phyloP scores from a whole-genome alignment of 768 basidiomycete species.

The Leccinellum rugosiceps region DNA sequence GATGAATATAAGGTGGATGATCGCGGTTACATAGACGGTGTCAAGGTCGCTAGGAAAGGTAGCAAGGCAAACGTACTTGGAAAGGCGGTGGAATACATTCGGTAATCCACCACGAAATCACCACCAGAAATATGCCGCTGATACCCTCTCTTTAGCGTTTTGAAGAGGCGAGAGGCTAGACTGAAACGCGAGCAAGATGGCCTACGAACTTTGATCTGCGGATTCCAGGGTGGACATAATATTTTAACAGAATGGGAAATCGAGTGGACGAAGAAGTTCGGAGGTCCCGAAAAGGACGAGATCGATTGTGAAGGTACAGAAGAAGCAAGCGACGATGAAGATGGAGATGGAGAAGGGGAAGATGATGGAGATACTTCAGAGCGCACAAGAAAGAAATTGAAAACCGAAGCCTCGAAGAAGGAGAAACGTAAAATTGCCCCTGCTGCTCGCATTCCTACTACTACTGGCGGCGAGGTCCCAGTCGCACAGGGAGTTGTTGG shows the following conservation, averaged over 20 bases:
- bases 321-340: slow-evolving; percentile 41
- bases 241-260: slow-evolving; percentile 73
- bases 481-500: slow-evolving; percentile 37
- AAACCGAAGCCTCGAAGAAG: slow-evolving; percentile 45
- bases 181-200: slow-evolving; percentile 75
- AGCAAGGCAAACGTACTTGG: slow-evolving; percentile 89
- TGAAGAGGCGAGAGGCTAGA: slow-evolving; percentile 74
- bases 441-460: slow-evolving; percentile 19
- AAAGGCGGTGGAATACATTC: slow-evolving; percentile 88
- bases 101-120: slow-evolving; percentile 33
- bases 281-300: slow-evolving; percentile 71
- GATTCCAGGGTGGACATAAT: slow-evolving; percentile 72
- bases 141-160: slow-evolving; percentile 44
- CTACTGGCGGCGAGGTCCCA: slow-evolving; percentile 22
- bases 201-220: slow-evolving; percentile 60
- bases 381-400: slow-evolving; percentile 62
- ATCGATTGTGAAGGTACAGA: slow-evolving; percentile 50
- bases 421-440: slow-evolving; percentile 36
- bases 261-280: slow-evolving; percentile 71
- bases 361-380: slow-evolving; percentile 39
- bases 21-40: slow-evolving; percentile 87
- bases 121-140: background rate
- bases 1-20: slow-evolving; percentile 62
- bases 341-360: slow-evolving; percentile 41
- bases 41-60: slow-evolving; percentile 86